A percentile compares a stretch with the other conserved stretches of the same genome.
Conservation (phyloP, 1,284 basidiomycete species). For the Ganoderma lucidum region DNA sequence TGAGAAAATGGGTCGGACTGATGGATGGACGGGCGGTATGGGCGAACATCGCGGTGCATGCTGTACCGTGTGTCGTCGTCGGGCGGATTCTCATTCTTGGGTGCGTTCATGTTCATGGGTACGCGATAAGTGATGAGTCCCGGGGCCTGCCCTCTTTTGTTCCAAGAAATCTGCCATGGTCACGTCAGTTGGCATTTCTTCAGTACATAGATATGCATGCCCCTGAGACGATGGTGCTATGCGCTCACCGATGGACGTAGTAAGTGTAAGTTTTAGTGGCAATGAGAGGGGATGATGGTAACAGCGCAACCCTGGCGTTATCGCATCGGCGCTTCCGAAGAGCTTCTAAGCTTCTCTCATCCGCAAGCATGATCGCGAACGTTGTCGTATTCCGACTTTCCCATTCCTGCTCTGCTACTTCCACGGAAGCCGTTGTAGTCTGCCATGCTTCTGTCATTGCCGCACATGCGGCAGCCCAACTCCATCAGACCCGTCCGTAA, state of each 20-base stretch:
- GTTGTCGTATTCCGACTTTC: not conserved
- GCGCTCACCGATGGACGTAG: not conserved
- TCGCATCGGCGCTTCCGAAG: not conserved
- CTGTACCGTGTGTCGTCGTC: not conserved
- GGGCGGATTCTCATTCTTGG: slow-evolving; percentile 1
- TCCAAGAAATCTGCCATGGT: not conserved
- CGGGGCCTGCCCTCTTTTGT: not conserved
- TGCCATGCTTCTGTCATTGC: not conserved
- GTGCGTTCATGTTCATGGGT: not conserved
- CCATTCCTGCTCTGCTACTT: not conserved
- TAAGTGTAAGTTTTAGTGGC: not conserved
- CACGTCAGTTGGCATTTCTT: not conserved
- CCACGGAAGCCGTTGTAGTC: not conserved
- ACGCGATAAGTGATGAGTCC: not conserved
- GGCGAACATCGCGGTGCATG: not conserved
- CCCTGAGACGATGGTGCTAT: no score
- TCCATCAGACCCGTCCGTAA: not conserved
- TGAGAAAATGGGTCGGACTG: not conserved
- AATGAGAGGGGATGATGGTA: not conserved
- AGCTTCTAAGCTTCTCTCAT: not conserved
- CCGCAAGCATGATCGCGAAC: slow-evolving; percentile 1
- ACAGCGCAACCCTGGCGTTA: slow-evolving; percentile 1
- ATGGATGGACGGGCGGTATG: not conserved
- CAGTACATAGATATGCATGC: not conserved
- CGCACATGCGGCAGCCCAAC: not conserved